Evolutionary conservation across 2,329 filamentous ascomycete genomes (phyloP), one percentile per base, ranked within the genome.

Genomic region (Apiospora arundinis): DNA sequence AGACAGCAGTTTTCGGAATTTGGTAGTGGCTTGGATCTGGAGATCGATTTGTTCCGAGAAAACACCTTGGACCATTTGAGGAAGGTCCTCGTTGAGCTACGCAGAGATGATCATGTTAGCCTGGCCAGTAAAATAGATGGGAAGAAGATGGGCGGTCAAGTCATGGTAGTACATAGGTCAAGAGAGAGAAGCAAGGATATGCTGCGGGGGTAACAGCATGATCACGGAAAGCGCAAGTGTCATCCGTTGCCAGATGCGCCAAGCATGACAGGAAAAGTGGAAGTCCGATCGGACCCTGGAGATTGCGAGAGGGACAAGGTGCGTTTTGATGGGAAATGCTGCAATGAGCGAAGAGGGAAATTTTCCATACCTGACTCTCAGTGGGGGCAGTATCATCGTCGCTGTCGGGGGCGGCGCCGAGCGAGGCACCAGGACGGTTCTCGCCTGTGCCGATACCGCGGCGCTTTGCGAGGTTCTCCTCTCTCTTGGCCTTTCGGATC

Each of bases 31-130:
- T 85, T 95, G 92, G 78, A 99, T 99, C 85, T 99, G 96, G 77
- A 93, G 90, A 81, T 99, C 96, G 84, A 99, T 98, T 85, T 98
- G 95, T 75, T 99, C 95, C 75, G 96, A 99, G 86, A 99, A 98
- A 80, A 99, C 96, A 74, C 96, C 96, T 80, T 93, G 89, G 74
- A 98, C 96, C 96, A 99, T 99, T 86, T 96, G 92, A 78, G 96
- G 96, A 77, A 99, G 94, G 82, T 99, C 96, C 85, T 98, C 95
- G 82, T 96, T 97, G 82, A 99, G 89, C 96, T 99, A 81, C 21
- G 14, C 49, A 66, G 66, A 28, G 42, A 44, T 7, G 68, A 28
- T 25, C n/a, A 32, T 48, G 67, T 68, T 69, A 70, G 65, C 52
- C 7, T 23, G 25, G 25, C 25, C 32, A n/a, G 12, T 18, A 14